A percentile compares a stretch with the other conserved stretches of the same genome.
Evolutionary conservation across 768 basidiomycete species (phyloP).

Genomic region (Podaxis pistillaris): DNA sequence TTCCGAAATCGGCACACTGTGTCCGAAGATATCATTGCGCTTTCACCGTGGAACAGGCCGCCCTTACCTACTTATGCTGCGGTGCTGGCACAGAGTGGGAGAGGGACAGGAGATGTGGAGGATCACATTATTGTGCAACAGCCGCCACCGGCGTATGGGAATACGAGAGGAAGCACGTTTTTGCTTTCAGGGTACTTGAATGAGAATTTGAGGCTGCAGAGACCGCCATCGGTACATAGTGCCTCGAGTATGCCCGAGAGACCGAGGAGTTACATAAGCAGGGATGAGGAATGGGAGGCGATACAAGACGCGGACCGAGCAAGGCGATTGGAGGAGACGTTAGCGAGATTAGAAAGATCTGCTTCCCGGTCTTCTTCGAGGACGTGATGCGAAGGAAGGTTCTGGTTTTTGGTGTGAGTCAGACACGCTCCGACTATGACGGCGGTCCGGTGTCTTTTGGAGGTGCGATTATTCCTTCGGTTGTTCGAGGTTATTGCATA

Average conservation of each 20-base stretch:
- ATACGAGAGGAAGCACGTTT: conserved; percentile 67
- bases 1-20: conserved; percentile 26
- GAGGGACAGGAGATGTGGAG: conserved; percentile 74
- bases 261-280: conserved; percentile 55
- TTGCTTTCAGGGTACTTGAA: conserved; percentile 52
- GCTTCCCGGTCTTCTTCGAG: background rate
- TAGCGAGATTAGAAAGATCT: conserved; percentile 43
- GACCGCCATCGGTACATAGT: conserved; percentile 38
- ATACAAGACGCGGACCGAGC: conserved; percentile 53
- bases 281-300: conserved; percentile 57
- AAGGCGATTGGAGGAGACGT: conserved; percentile 51
- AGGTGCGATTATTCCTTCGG: background rate
- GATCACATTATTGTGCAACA: conserved; percentile 64
- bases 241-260: conserved; percentile 29
- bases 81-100: conserved; percentile 63
- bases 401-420: background rate
- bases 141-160: conserved; percentile 77
- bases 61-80: conserved; percentile 72
- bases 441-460: background rate
- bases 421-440: background rate
- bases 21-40: conserved; percentile 34
- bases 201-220: conserved; percentile 46
- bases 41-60: conserved; percentile 71
- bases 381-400: background rate
- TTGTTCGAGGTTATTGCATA: background rate